These are phyloP conservation scores for Colletotrichum gloeosporioides DNA, from an alignment of 2,329 filamentous ascomycete genomes.

Conservation along the genomic window DNA sequence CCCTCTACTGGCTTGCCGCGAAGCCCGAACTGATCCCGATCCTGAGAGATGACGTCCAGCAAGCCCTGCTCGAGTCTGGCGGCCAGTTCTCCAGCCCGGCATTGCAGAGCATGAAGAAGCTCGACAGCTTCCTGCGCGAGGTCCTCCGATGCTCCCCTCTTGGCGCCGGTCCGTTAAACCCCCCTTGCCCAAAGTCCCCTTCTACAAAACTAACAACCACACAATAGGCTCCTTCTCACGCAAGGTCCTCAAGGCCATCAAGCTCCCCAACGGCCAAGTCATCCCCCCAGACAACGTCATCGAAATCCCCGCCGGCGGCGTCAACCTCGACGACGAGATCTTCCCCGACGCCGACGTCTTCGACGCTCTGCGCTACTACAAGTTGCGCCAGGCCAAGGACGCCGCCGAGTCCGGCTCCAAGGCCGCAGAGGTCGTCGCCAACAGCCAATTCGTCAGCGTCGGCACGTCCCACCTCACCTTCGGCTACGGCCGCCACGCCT, in stretches of 20 bases:
- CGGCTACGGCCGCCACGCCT: slow-evolving; percentile 25
- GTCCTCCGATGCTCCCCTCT: slow-evolving; percentile 37
- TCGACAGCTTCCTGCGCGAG: slow-evolving; percentile 46
- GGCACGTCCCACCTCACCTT: slow-evolving; percentile 23
- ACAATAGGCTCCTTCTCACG: slow-evolving; percentile 50
- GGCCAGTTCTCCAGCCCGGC: slow-evolving; percentile 38
- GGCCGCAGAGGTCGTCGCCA: slow-evolving; percentile 23
- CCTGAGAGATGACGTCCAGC: slow-evolving; percentile 56
- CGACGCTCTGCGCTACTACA: slow-evolving; percentile 55
- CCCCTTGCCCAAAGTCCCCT: not conserved
- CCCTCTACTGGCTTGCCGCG: slow-evolving; percentile 53
- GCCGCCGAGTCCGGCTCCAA: not conserved
- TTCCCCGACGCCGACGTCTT: slow-evolving; percentile 47
- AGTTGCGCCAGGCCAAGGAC: slow-evolving; percentile 36
- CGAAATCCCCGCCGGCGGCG: slow-evolving; percentile 41
- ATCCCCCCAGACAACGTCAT: slow-evolving; percentile 49
- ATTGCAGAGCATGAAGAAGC: slow-evolving; percentile 41
- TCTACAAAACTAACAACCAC: not conserved
- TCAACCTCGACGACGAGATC: slow-evolving; percentile 39
- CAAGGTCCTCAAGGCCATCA: slow-evolving; percentile 54
- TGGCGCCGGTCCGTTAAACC: not conserved
- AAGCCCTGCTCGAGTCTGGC: slow-evolving; percentile 38
- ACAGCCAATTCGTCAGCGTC: slow-evolving; percentile 47
- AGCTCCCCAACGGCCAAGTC: slow-evolving; percentile 58
- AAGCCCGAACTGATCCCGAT: slow-evolving; percentile 55